These are phyloP conservation scores for Mycena sp. DNA, from an alignment of 1,284 basidiomycete genomes.

Conservation along the genomic window DNA sequence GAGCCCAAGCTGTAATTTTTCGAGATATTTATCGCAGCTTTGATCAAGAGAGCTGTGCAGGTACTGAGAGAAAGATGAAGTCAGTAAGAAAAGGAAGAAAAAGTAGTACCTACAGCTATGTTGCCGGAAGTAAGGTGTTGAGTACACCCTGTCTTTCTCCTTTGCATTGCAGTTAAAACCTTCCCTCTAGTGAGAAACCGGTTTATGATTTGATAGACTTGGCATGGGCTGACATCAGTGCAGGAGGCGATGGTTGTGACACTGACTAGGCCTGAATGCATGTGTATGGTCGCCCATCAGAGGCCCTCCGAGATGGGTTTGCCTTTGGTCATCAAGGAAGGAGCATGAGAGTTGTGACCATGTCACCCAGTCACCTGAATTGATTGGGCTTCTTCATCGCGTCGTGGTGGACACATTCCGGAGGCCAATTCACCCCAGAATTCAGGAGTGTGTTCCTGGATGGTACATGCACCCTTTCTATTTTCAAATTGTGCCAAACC, in stretches of 20 bases:
- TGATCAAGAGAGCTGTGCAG: constrained; percentile 27
- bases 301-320: constrained; percentile 11
- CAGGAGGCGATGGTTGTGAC: not conserved
- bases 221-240: not conserved
- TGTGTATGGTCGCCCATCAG: constrained; percentile 3
- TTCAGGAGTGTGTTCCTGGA: not conserved
- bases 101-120: not conserved
- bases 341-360: not conserved
- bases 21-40: constrained; percentile 28
- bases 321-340: constrained; percentile 9
- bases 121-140: constrained; percentile 5
- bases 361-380: not conserved
- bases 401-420: not conserved
- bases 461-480: not conserved
- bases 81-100: not conserved
- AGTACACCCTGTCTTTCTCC: not conserved
- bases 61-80: constrained; percentile 15
- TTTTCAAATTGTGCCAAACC: not conserved
- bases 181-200: not conserved
- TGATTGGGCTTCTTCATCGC: not conserved
- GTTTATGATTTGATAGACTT: constrained; percentile 8
- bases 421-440: not conserved
- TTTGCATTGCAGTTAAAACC: not conserved
- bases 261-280: not conserved
- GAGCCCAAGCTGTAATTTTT: constrained; percentile 29